Conservation (phyloP, 1,284 basidiomycete genomes). For the Tilletia walkeri region DNA sequence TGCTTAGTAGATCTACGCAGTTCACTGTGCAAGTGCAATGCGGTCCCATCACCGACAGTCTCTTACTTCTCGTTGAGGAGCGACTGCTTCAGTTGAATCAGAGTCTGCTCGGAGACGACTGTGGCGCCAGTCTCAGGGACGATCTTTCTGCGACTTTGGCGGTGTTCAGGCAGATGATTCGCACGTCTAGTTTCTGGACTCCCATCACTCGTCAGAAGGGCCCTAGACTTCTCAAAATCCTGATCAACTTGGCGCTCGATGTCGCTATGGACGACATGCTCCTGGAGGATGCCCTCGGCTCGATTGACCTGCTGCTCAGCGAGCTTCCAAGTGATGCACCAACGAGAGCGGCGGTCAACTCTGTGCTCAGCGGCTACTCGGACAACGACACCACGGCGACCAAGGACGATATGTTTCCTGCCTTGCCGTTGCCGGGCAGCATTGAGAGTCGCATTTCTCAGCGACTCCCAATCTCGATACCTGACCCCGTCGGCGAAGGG, state of each 20-base stretch:
- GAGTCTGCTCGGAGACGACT: too few relatives aligned
- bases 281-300: conserved; percentile 19
- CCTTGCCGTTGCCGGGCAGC: conserved; percentile 7
- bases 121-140: too few relatives aligned
- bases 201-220: neutral
- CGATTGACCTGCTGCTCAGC: conserved; percentile 44
- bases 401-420: neutral
- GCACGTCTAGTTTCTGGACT: conserved; percentile 14
- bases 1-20: neutral
- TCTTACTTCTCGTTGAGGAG: too few relatives aligned
- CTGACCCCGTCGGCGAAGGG: neutral
- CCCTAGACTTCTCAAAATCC: neutral
- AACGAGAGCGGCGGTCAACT: conserved; percentile 22
- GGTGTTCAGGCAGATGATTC: neutral
- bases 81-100: too few relatives aligned
- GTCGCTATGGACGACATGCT: neutral
- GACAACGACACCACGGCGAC: neutral
- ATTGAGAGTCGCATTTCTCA: neutral
- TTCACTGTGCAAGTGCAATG: neutral
- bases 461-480: neutral
- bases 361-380: too few relatives aligned
- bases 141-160: neutral
- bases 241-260: neutral
- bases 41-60: too few relatives aligned
- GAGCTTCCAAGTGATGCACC: conserved; percentile 34